Percentiles rank a stretch among this genome's conserved stretches.
These are phyloP conservation scores for Clathrus columnatus DNA, from an alignment of 768 basidiomycete species.

Conservation along the genomic window DNA sequence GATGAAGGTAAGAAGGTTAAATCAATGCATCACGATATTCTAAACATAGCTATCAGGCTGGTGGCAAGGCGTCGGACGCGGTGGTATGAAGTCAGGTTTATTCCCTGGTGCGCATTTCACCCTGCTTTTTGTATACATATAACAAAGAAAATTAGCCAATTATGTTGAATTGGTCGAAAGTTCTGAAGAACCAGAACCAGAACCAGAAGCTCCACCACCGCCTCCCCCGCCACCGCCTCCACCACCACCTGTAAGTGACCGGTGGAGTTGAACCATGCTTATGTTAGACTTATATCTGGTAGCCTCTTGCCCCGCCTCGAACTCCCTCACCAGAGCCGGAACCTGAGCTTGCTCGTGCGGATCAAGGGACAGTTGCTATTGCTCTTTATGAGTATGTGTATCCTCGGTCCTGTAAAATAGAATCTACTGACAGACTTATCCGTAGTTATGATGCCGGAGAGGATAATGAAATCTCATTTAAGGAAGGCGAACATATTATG, in stretches of 20 bases:
- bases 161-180: conserved; percentile 73
- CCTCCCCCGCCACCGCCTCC: conserved; percentile 35
- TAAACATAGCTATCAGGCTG: conserved; percentile 39
- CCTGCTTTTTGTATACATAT: neutral
- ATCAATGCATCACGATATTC: neutral
- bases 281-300: neutral
- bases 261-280: no score
- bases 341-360: conserved; percentile 34
- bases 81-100: conserved; percentile 61
- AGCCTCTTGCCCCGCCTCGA: conserved; percentile 32
- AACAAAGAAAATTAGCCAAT: conserved; percentile 45
- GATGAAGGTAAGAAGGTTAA: conserved; percentile 44
- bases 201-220: conserved; percentile 30
- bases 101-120: conserved; percentile 60
- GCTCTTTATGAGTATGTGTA: conserved; percentile 60
- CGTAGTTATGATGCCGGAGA: conserved; percentile 86
- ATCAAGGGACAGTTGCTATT: conserved; percentile 54
- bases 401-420: no score
- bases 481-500: conserved; percentile 70
- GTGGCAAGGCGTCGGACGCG: conserved; percentile 75
- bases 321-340: conserved; percentile 29
- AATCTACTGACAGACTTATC: no score
- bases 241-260: conserved; percentile 31
- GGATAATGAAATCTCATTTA: conserved; percentile 85
- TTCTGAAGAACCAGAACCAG: conserved; percentile 24